Evolutionary conservation across 495 filamentous ascomycete species (phyloP).

Genomic region (Xylaria bambusicola): DNA sequence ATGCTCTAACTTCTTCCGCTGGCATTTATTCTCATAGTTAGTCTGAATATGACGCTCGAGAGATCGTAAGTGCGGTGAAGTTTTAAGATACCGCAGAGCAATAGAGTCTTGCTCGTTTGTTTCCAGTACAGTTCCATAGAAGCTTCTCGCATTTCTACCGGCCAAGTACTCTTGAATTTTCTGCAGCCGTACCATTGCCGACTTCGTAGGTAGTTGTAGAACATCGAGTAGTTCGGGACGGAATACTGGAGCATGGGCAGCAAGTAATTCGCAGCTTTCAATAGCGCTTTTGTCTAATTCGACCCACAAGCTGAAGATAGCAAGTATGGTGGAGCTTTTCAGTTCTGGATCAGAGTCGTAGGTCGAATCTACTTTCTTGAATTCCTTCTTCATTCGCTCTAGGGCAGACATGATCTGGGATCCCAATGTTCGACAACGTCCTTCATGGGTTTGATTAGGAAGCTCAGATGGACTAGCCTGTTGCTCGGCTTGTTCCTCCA

Average conservation of each 20-base stretch:
- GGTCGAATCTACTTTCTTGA: slow-evolving; percentile 27
- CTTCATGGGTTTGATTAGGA: too few relatives aligned
- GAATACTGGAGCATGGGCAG: slow-evolving; percentile 42
- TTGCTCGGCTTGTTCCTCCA: slow-evolving; percentile 13
- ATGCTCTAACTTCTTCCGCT: slow-evolving; percentile 45
- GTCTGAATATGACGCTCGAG: slow-evolving; percentile 39
- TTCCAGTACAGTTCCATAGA: slow-evolving; percentile 45
- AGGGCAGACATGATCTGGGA: slow-evolving; percentile 43
- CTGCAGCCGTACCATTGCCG: slow-evolving; percentile 52
- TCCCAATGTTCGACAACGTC: slow-evolving; percentile 39
- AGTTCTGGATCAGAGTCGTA: slow-evolving; percentile 40
- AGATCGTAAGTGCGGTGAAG: slow-evolving; percentile 30
- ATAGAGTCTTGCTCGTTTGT: slow-evolving; percentile 43
- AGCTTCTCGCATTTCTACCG: slow-evolving; percentile 22
- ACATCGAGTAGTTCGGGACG: slow-evolving; percentile 50
- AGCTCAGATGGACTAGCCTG: neutral
- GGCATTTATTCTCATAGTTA: slow-evolving; percentile 7
- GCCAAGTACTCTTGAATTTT: slow-evolving; percentile 50
- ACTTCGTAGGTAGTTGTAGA: slow-evolving; percentile 43
- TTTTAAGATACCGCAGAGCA: slow-evolving; percentile 46
- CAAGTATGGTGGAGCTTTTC: slow-evolving; percentile 46
- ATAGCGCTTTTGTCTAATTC: slow-evolving; percentile 40
- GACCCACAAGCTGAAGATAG: slow-evolving; percentile 48
- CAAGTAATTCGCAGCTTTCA: slow-evolving; percentile 36
- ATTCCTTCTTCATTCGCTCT: slow-evolving; percentile 38